A percentile compares a stretch with the other conserved stretches of the same genome.
Evolutionary conservation across 75 land plant genomes (phyloP).

Genomic region (Sequoiadendron giganteum): DNA sequence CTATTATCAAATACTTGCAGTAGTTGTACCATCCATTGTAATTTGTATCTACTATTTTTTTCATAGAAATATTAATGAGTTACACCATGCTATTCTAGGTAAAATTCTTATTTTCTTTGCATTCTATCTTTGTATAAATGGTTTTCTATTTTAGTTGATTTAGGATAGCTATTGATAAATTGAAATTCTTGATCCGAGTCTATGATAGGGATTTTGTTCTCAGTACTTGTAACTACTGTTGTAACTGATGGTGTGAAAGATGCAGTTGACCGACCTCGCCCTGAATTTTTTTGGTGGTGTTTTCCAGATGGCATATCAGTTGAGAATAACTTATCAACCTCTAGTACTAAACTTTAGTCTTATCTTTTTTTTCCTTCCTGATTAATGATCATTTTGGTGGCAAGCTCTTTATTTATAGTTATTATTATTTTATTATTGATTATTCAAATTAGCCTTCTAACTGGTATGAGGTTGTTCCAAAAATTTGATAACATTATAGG

Average conservation of each 20-base stretch:
- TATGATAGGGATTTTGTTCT: slow-evolving; percentile 54
- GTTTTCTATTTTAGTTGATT: background rate
- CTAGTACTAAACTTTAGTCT: background rate
- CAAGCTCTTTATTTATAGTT: background rate
- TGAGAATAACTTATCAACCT: background rate
- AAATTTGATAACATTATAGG: slow-evolving; percentile 31
- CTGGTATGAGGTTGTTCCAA: slow-evolving; percentile 28
- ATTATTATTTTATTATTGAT: background rate
- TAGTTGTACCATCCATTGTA: slow-evolving; percentile 26
- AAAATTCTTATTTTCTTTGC: slow-evolving; percentile 1
- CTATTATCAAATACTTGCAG: slow-evolving; percentile 30
- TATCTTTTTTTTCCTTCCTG: no score
- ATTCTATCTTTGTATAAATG: background rate
- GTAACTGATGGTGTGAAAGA: slow-evolving; percentile 76
- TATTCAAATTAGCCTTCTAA: background rate
- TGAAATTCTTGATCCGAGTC: background rate
- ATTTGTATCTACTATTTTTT: slow-evolving; percentile 20
- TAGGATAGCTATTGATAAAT: background rate
- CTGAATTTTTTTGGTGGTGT: slow-evolving; percentile 82
- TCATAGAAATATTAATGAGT: slow-evolving; percentile 24
- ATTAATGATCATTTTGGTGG: no score
- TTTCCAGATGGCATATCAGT: slow-evolving; percentile 69
- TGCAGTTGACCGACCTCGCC: slow-evolving; percentile 83
- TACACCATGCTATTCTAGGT: slow-evolving; percentile 53
- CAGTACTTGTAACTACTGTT: slow-evolving; percentile 72